Evolutionary conservation across 2,329 filamentous ascomycete genomes (phyloP), one percentile per base, ranked within the genome.

Genomic region (Cephalotrichum gorgonifer): DNA sequence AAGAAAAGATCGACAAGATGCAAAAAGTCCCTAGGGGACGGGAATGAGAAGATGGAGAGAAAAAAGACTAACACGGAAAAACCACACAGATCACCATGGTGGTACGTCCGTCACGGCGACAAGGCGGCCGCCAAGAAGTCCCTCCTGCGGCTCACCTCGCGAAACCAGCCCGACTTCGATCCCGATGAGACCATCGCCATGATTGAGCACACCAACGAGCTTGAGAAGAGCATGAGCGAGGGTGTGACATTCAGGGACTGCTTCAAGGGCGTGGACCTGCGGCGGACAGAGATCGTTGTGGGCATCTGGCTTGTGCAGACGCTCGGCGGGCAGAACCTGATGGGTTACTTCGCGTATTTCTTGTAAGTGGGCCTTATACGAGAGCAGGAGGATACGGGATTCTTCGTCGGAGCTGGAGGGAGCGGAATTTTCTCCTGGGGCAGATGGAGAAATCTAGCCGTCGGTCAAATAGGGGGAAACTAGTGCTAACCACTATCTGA

Each of bases 151-250:
- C 63, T 75, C 2, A 71, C 68, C 0, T 67, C 63, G 4, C 57
- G 54, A 28, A 61, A 64, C 51, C 60, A 39, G 35, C 35, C 66
- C 50, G 69, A 76, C 35, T 39, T 39, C 17, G 35, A 39, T 11
- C 17, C 35, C 2, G 35, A 39, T 50, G 65, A 73, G 51, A 69
- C 69, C 0, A 59, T 80, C 11, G 71, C 74, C 15, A 69, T 78
- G 70, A 76, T 79, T 56, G 65, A 70, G 31, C 68, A 78, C 53
- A 78, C 75, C 6, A 72, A 78, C 52, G 66, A 71, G 57, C 58
- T 72, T 50, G 73, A 76, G 54, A 69, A 68, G 54, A 55, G 62
- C 22, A 52, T 67, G 42, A 67, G 66, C 7, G 62, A 63, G 7
- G 73, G 74, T 1, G 65, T 68, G 0, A 63, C 56, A 0, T 79